Base-by-base conservation (phyloP, 257 asterid genomes). In the Solanum clarkiae region DNA sequence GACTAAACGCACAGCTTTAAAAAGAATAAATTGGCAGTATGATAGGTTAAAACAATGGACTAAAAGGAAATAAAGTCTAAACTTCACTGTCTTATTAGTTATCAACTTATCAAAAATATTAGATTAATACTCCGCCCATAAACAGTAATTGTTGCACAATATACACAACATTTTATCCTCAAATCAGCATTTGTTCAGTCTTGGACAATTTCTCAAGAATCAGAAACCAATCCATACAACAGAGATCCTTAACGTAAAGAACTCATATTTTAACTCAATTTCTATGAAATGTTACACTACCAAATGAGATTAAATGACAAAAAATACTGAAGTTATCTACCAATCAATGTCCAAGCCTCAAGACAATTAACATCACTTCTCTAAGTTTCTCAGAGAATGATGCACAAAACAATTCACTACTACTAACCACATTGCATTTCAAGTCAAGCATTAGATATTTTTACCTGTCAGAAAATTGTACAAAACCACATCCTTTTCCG, bases 401-500 rank as follows among this genome's bases (percentile, higher is more conserved):
- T 59, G 60, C 47, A 1, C 16, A 26, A 79, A 79, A 79, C 9
- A 53, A 40, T 79, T 53, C 65, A 53, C 47, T 51, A 36, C 49
- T 53, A 77, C 24, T 75, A 29, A 26, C 26, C 15, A 51, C 26
- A 3, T 77, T 24, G 82, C 15, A 53, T 26, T 16, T 53, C 16
- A 29, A 32, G 69, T 44, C 60, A 53, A 85, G 26, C 65, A 54
- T 83, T 24, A 47, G 13, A n/a, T 54, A 44, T 62, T 84, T 56
- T 71, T 91, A 96, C 99, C 99, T 90, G 89, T 87, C 91, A 20
- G 88, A 91, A 83, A 92, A 93, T 88, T 97, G 99, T 59, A 97
- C 98, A 86, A 97, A 97, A 80, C 99, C 99, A 60, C 99, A 97
- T 60, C 99, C 99, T 89, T 95, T 97, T 86, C 98, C 98, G 79